Evolutionary conservation across 768 basidiomycete genomes (phyloP).

Genomic region (Phlebiopsis flavidoalba): DNA sequence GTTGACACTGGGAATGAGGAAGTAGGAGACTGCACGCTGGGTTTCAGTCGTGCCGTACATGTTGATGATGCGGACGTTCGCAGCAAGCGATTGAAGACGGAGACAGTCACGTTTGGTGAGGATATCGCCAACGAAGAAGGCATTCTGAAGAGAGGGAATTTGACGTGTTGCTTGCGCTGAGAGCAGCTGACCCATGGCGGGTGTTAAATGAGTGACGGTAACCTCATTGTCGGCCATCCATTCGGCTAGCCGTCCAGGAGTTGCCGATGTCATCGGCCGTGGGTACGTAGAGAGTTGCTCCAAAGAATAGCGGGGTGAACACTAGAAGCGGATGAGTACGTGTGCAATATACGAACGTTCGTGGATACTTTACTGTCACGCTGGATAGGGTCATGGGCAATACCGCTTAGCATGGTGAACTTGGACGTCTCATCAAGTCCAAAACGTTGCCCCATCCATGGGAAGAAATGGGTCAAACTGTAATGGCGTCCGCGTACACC

Average conservation of each 20-base stretch:
- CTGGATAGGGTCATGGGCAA: conserved; percentile 98
- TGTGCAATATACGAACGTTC: not conserved
- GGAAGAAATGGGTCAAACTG: conserved; percentile 97
- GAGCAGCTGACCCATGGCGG: conserved; percentile 98
- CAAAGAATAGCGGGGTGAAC: conserved; percentile 98
- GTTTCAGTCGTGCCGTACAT: conserved; percentile 99
- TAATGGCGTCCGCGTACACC: conserved; percentile 96
- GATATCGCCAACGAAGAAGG: conserved; percentile 99
- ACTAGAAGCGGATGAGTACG: conserved; percentile 42
- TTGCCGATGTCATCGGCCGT: conserved; percentile 96
- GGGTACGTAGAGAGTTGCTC: conserved; percentile 91
- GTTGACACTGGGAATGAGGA: conserved; percentile 80
- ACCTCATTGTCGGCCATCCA: conserved; percentile 95
- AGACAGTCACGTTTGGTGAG: conserved; percentile 97
- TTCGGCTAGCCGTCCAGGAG: conserved; percentile 91
- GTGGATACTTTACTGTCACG: conserved; percentile 74
- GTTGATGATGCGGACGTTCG: conserved; percentile 93
- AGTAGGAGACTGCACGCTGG: conserved; percentile 97
- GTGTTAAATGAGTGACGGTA: conserved; percentile 96
- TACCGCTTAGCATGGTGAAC: conserved; percentile 98
- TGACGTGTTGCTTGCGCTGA: conserved; percentile 80
- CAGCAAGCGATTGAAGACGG: conserved; percentile 86
- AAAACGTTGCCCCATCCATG: conserved; percentile 95
- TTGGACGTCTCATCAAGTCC: conserved; percentile 66
- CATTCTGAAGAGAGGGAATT: conserved; percentile 81